Percentiles rank a stretch among this genome's conserved stretches.
These are phyloP conservation scores for Xylariaceae sp. DNA, from an alignment of 2,329 filamentous ascomycete genomes.

Conservation along the genomic window DNA sequence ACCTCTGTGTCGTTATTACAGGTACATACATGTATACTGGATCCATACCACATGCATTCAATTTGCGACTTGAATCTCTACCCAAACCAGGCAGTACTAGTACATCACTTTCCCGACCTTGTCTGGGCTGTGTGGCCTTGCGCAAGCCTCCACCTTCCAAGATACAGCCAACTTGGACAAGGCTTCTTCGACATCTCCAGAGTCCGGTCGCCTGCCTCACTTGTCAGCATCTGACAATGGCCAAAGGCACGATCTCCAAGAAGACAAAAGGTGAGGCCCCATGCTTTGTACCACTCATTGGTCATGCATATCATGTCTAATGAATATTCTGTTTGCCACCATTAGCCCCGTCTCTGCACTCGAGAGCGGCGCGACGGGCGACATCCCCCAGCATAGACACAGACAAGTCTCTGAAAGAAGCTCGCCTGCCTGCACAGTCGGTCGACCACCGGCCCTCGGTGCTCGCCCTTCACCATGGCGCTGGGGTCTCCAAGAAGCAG, in stretches of 20 bases:
- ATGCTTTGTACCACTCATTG: slow-evolving; percentile 1
- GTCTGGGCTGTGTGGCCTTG: too few species aligned
- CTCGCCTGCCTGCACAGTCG: slow-evolving; percentile 49
- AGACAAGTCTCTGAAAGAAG: slow-evolving; percentile 67
- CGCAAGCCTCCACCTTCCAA: too few species aligned
- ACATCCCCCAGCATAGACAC: slow-evolving; percentile 67
- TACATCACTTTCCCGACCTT: too few species aligned
- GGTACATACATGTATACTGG: too few species aligned
- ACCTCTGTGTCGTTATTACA: too few species aligned
- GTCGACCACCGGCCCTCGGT: slow-evolving; percentile 60
- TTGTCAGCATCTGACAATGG: slow-evolving; percentile 26
- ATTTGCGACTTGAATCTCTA: too few species aligned
- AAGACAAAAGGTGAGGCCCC: slow-evolving; percentile 28
- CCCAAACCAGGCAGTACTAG: too few species aligned
- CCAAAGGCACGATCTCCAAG: slow-evolving; percentile 33
- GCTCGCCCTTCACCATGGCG: slow-evolving; percentile 63
- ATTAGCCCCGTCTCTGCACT: slow-evolving; percentile 64
- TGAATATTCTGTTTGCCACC: neutral
- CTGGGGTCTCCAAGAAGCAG: slow-evolving; percentile 66
- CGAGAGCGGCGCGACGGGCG: slow-evolving; percentile 71
- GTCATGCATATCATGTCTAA: slow-evolving; percentile 1
- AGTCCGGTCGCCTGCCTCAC: too few species aligned
- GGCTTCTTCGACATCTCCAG: too few species aligned
- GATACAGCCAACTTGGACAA: too few species aligned
- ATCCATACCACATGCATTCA: too few species aligned